Evolutionary conservation across 1,139 yeast species (phyloP).

Genomic region (Protomyces lactucae-debilis): DNA sequence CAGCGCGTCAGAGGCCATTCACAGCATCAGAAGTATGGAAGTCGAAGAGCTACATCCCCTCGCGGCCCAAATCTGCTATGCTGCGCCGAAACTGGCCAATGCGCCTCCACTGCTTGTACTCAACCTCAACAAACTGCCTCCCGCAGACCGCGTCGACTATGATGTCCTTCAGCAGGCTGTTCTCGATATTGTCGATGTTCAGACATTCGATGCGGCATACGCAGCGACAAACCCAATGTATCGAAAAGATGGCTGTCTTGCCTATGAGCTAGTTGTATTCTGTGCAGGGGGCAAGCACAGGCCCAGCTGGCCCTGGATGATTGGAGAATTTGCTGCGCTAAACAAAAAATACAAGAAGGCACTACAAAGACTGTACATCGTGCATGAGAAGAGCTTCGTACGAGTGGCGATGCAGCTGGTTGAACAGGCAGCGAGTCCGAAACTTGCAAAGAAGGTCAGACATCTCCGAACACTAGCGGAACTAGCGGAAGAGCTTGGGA

Average conservation of each 20-base stretch:
- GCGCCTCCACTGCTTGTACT: conserved; percentile 28
- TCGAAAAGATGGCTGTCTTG: background rate
- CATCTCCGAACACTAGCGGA: conserved; percentile 54
- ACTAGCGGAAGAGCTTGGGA: conserved; percentile 46
- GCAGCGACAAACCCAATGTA: background rate
- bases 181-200: conserved; percentile 29
- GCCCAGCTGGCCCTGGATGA: conserved; percentile 68
- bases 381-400: conserved; percentile 89
- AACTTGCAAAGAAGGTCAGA: conserved; percentile 15
- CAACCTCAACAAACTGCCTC: conserved; percentile 32
- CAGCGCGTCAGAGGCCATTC: too few relatives aligned
- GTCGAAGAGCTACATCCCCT: background rate
- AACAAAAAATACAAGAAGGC: conserved; percentile 55
- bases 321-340: conserved; percentile 65
- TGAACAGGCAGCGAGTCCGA: conserved; percentile 25
- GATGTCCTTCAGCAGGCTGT: conserved; percentile 31
- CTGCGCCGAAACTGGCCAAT: background rate
- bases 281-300: conserved; percentile 40
- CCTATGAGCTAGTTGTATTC: conserved; percentile 9
- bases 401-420: conserved; percentile 68
- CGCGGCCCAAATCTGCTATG: background rate
- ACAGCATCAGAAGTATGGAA: background rate
- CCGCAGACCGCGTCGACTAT: conserved; percentile 30
- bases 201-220: background rate
- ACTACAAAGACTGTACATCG: conserved; percentile 63